Base-by-base conservation (phyloP, 495 filamentous ascomycete species). In the Cercophora sp. region DNA sequence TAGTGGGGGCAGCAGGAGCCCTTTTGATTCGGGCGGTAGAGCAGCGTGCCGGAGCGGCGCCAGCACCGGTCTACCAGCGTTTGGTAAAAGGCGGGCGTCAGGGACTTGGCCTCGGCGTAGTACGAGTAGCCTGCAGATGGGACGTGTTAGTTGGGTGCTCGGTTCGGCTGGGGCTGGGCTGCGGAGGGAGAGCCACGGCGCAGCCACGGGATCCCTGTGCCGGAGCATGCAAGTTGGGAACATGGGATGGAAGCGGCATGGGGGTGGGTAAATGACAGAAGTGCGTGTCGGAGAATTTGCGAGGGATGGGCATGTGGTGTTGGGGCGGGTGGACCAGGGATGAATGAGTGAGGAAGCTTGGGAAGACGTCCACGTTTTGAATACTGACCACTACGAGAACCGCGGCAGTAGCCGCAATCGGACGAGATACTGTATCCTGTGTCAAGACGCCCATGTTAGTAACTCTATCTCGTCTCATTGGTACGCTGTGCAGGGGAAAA, bases 1-100 rank as follows among this genome's bases (percentile, higher is more conserved):
- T 97, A 96, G 56, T 96, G 89, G n/a, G 91, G 89, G 64, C 93
- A 98, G 63, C 93, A 98, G 50, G 89, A 88, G 49, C 83, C 71
- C 39, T 71, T 78, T 60, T 85, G 81, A 68, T 97, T 89, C 48
- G 89, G 93, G 58, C 93, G 89, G 74, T 98, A 98, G 57, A 96
- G 79, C n/a, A 92, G 74, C n/a, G 75, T 81, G 8, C 70, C 79
- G 46, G 83, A 96, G 71, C 93, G 79, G 70, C 93, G 83, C 91
- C 91, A 98, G 56, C 90, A 91, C 50, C 88, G 82, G 70, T 96
- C 83, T 49, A 96, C 72, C 10, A 98, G 79, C 46, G 69, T 69
- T 63, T 95, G 88, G 68, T 98, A 98, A 65, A 88, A 81, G 8
- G 70, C 72, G 20, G 85, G 79, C 34, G 76, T 81, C 66, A 97